Evolutionary conservation across 2,329 filamentous ascomycete species (phyloP).

Genomic region (Orbilia blumenaviensis): DNA sequence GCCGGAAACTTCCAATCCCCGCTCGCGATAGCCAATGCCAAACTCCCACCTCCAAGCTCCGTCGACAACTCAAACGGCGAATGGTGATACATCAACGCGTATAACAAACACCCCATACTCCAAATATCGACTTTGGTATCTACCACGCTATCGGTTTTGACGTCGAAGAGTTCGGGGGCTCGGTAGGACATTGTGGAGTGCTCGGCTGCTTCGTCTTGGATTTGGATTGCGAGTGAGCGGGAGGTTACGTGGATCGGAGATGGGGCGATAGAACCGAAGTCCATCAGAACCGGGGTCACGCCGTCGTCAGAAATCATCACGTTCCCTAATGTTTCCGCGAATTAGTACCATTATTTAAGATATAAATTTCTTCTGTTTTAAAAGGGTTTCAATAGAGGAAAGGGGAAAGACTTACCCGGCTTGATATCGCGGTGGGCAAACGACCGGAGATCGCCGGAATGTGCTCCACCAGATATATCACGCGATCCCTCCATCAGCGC

Average conservation of each 20-base stretch:
- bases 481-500: conserved; percentile 47
- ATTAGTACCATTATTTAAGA: too few relatives aligned
- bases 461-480: conserved; percentile 42
- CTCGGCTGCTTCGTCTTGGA: conserved; percentile 93
- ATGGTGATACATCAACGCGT: conserved; percentile 94
- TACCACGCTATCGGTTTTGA: conserved; percentile 88
- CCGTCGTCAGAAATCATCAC: conserved; percentile 98
- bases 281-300: conserved; percentile 91
- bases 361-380: too few relatives aligned
- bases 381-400: not conserved
- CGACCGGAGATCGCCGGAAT: conserved; percentile 67
- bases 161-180: conserved; percentile 96
- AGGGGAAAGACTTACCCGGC: conserved; percentile 66
- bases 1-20: conserved; percentile 98
- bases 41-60: conserved; percentile 92
- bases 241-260: conserved; percentile 90
- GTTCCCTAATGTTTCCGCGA: conserved; percentile 70
- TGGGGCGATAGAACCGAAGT: conserved; percentile 87
- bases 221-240: conserved; percentile 85
- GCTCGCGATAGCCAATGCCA: conserved; percentile 66
- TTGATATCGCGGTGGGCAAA: conserved; percentile 98
- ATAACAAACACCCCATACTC: conserved; percentile 96
- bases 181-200: conserved; percentile 99
- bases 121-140: conserved; percentile 98
- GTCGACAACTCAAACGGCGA: conserved; percentile 94